Evolutionary conservation across 139 green algal genomes (phyloP).

Genomic region (Picocystis salinarum): DNA sequence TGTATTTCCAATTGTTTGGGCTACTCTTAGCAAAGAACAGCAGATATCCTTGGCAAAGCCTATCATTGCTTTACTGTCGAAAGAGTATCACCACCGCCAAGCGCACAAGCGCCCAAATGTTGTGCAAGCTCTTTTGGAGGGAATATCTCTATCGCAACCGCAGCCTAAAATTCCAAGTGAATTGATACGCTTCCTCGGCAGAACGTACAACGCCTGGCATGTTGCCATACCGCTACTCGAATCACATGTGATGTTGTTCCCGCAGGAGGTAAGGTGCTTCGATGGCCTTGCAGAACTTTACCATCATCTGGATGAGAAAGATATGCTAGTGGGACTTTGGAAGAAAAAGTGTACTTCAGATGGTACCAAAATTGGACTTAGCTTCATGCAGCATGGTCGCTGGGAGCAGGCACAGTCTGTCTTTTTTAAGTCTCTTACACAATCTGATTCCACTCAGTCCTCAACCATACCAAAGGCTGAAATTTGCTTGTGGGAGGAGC

Average conservation of each 20-base stretch:
- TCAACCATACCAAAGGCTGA: slow-evolving; percentile 31
- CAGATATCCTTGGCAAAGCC: slow-evolving; percentile 79
- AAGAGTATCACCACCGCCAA: slow-evolving; percentile 75
- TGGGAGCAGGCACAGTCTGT: slow-evolving; percentile 51
- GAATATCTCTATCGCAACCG: slow-evolving; percentile 77
- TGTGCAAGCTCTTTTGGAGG: slow-evolving; percentile 76
- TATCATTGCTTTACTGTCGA: slow-evolving; percentile 76
- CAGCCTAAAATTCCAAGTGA: slow-evolving; percentile 95
- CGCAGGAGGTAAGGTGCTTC: slow-evolving; percentile 71
- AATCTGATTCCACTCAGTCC: not conserved
- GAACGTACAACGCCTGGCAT: slow-evolving; percentile 90
- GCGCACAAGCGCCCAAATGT: slow-evolving; percentile 62
- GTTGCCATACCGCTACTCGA: slow-evolving; percentile 89
- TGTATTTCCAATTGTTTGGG: slow-evolving; percentile 97
- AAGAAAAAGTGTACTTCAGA: slow-evolving; percentile 11
- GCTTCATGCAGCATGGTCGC: slow-evolving; percentile 70
- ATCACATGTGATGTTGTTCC: slow-evolving; percentile 84
- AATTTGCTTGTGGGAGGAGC: slow-evolving; percentile 55
- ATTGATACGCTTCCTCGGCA: slow-evolving; percentile 95
- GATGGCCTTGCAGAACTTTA: slow-evolving; percentile 75
- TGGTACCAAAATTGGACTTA: slow-evolving; percentile 41
- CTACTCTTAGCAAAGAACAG: slow-evolving; percentile 75
- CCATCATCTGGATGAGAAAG: slow-evolving; percentile 53
- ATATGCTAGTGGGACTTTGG: slow-evolving; percentile 82
- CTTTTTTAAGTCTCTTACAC: slow-evolving; percentile 12